Conservation (phyloP, 73 alveolate genomes). For the Blepharisma stoltei region DNA sequence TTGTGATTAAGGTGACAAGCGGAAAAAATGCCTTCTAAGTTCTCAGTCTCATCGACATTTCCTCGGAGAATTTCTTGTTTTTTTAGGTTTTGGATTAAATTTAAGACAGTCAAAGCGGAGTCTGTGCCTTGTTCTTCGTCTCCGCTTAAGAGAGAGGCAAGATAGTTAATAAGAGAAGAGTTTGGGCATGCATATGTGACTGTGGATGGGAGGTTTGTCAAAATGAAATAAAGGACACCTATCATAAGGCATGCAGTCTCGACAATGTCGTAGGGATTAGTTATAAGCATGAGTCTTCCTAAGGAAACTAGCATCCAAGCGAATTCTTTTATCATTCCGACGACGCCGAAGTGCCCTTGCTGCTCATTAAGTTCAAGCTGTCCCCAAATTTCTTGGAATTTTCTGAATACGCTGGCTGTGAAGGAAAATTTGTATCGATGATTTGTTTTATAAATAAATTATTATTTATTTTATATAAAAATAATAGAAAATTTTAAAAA, state of each 20-base stretch:
- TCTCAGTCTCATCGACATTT: background rate
- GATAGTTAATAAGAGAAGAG: background rate
- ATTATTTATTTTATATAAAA: too few species aligned
- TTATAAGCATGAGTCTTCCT: background rate
- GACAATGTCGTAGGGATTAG: background rate
- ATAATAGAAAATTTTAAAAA: too few species aligned
- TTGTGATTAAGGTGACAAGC: slow-evolving; percentile 14
- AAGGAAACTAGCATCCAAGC: slow-evolving; percentile 7
- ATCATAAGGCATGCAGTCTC: background rate
- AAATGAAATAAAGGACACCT: background rate
- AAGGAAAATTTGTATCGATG: slow-evolving; percentile 1
- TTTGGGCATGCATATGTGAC: background rate
- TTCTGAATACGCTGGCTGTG: background rate
- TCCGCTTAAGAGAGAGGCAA: background rate
- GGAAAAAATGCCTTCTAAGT: slow-evolving; percentile 10
- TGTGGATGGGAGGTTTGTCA: background rate
- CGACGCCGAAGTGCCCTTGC: background rate
- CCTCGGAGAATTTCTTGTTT: background rate
- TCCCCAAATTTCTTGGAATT: slow-evolving; percentile 11
- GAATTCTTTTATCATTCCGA: background rate
- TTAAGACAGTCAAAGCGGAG: background rate
- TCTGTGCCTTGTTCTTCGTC: slow-evolving; percentile 13
- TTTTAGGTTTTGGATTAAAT: background rate
- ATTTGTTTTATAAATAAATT: too few species aligned
- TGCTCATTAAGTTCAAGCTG: slow-evolving; percentile 7